Evolutionary conservation across 805 yeast species (phyloP).

Genomic region (Sugiyamaella chiloensis): DNA sequence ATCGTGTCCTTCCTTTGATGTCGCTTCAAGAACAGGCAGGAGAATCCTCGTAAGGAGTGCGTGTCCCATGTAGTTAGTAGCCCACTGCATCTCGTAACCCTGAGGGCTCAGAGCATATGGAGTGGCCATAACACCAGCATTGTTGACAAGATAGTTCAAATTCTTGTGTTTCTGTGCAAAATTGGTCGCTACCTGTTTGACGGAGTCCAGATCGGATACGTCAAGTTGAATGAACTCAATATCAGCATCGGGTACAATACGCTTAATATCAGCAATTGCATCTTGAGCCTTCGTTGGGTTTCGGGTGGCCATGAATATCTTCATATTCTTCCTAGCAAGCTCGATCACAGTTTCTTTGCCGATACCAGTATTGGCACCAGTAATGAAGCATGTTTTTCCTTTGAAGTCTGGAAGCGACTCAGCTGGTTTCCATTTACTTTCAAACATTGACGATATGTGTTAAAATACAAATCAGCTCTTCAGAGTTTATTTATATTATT

Average conservation of each 20-base stretch:
- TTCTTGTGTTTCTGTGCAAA: conserved; percentile 27
- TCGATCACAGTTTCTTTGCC: conserved; percentile 36
- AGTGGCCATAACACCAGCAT: conserved; percentile 80
- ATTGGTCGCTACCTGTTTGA: conserved; percentile 37
- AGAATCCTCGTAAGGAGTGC: conserved; percentile 57
- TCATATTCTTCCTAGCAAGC: conserved; percentile 35
- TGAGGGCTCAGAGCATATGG: conserved; percentile 63
- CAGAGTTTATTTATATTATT: too few relatives aligned
- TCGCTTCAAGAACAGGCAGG: neutral
- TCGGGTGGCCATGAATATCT: conserved; percentile 39
- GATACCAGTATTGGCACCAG: conserved; percentile 38
- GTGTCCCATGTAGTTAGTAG: conserved; percentile 73
- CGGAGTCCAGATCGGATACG: conserved; percentile 39
- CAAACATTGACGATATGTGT: too few relatives aligned
- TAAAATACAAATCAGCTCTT: too few relatives aligned
- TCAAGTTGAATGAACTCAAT: conserved; percentile 37
- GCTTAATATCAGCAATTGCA: conserved; percentile 31
- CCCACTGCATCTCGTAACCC: conserved; percentile 74
- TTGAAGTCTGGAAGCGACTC: conserved; percentile 31
- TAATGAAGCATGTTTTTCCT: conserved; percentile 34
- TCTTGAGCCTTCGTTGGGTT: conserved; percentile 32
- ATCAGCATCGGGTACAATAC: conserved; percentile 25
- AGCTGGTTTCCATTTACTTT: neutral
- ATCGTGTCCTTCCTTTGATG: conserved; percentile 3
- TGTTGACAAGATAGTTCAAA: conserved; percentile 53